Conservation (phyloP, 768 basidiomycete species). For the Termitomyces sp. region DNA sequence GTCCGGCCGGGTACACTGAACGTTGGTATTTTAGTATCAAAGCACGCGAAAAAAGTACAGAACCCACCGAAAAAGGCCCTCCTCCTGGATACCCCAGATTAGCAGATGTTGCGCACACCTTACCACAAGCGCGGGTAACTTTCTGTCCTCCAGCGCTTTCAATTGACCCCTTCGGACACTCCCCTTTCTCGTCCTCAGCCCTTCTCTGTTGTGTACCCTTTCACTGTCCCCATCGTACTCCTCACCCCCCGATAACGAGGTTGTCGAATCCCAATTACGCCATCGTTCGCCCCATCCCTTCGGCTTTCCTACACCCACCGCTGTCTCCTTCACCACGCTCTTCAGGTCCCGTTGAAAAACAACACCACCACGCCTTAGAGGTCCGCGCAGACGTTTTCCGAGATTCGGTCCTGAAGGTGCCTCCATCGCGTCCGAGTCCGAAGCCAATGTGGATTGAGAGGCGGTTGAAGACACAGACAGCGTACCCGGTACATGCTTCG, state of each 20-base stretch:
- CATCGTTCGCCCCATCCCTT: constrained; percentile 17
- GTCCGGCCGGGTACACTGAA: constrained; percentile 78
- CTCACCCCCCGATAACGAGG: constrained; percentile 9
- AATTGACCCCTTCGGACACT: constrained; percentile 20
- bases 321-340: constrained; percentile 52
- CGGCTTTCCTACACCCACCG: constrained; percentile 29
- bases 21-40: constrained; percentile 11
- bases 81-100: constrained; percentile 81
- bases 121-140: constrained; percentile 71
- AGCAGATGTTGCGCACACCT: constrained; percentile 80
- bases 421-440: constrained; percentile 29
- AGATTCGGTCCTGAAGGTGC: constrained; percentile 41
- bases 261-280: constrained; percentile 17
- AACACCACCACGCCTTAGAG: constrained; percentile 37
- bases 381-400: constrained; percentile 53
- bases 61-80: constrained; percentile 78
- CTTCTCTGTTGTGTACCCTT: constrained; percentile 4
- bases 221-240: constrained; percentile 17
- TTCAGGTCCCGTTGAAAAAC: constrained; percentile 66
- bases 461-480: constrained; percentile 54
- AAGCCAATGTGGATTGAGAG: constrained; percentile 16
- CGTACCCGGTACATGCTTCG: constrained; percentile 52
- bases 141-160: constrained; percentile 41
- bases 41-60: background rate
- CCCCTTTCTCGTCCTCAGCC: constrained; percentile 13